These are phyloP conservation scores for Diversispora epigaea DNA, from an alignment of 192 early-diverging fungal species.

Conservation along the genomic window DNA sequence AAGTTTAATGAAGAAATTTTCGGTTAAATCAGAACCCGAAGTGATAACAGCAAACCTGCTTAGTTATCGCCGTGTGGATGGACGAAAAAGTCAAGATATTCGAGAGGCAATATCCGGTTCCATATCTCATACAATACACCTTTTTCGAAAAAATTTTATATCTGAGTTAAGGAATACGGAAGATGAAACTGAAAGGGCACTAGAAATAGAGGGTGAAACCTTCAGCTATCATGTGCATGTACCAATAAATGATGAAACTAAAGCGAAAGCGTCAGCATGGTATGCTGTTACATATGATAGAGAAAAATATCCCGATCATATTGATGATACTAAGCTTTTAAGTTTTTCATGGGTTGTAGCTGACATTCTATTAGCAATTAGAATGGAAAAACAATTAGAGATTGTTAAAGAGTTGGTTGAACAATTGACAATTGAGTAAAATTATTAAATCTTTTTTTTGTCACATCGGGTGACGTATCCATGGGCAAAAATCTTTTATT, in stretches of 20 bases:
- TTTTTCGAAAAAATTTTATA: slow-evolving; percentile 1
- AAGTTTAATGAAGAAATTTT: slow-evolving; percentile 14
- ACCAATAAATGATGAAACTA: slow-evolving; percentile 16
- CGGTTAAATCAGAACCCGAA: slow-evolving; percentile 21
- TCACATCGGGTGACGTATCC: no score
- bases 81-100: slow-evolving; percentile 2
- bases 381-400: not conserved
- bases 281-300: slow-evolving; percentile 22
- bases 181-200: not conserved
- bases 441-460: no score
- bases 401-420: not conserved
- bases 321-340: not conserved
- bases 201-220: not conserved
- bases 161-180: not conserved
- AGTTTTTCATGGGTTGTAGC: slow-evolving; percentile 27
- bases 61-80: not conserved
- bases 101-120: not conserved
- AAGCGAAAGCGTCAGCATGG: slow-evolving; percentile 26
- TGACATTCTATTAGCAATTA: not conserved
- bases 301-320: not conserved
- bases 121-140: not conserved
- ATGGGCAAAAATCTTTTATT: no score
- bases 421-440: no score
- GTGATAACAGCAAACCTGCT: slow-evolving; percentile 7
- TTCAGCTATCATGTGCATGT: not conserved